Evolutionary conservation across 805 yeast genomes (phyloP), one percentile per base, ranked within the genome.

Genomic region (Suhomyces sp.): DNA sequence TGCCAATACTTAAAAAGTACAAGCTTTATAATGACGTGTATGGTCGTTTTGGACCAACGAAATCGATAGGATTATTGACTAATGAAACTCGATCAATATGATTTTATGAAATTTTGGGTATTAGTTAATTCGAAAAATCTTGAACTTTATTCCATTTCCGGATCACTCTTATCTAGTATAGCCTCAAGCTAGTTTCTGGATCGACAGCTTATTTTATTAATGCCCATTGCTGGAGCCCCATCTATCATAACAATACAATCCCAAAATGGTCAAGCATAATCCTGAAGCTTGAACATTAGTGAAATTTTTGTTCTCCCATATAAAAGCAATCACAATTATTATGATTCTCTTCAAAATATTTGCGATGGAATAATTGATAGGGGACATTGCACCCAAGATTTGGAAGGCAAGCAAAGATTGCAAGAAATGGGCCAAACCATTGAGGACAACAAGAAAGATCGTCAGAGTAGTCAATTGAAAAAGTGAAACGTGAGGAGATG

Each of bases 341-440:
- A 81, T 76, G 38, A 84, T 83, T 50, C 91, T 65, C 50, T 84
- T 84, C 59, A 83, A 56, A 32, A 84, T 83, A 54, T 81, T 84
- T 19, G 90, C 93, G 51, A 84, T 81, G 25, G 88, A 80, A 56
- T 84, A 84, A 53, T 81, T 82, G 30, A 84, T 83, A 4, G 93
- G 84, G n/a, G 82, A 72, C 16, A 83, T 70, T 47, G 74, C 54
- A 2, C 91, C 91, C 44, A 84, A 70, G 29, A 84, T 71, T 55
- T 82, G 88, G 57, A 84, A 84, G 17, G 91, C 91, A 31, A 83
- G 57, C 53, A 84, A 69, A 2, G 87, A 77, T 59, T 84, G 93
- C 35, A 76, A 48, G 51, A 83, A 84, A 62, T 84, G 95, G 3
- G 83, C 63, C 1, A 74, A 36, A 2, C 90, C 88, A 55, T 84